Percentiles rank a stretch among this genome's conserved stretches.
Conservation (phyloP, 352 stramenopile species). For the Aphanomyces astaci region DNA sequence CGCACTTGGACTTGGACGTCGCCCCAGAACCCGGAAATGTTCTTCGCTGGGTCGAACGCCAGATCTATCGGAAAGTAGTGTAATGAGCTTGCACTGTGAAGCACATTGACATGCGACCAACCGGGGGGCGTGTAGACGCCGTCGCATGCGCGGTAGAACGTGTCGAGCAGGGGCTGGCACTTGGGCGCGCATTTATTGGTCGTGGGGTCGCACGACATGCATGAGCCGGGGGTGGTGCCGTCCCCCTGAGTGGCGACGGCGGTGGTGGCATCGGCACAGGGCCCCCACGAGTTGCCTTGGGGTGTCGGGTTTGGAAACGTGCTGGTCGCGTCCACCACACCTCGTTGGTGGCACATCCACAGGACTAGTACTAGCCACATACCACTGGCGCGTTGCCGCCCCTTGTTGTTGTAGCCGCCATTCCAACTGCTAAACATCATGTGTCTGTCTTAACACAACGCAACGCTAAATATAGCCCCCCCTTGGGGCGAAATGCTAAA, state of each 20-base stretch:
- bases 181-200: slow-evolving; percentile 47
- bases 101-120: too few relatives aligned
- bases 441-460: too few relatives aligned
- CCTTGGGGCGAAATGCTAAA: too few relatives aligned
- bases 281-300: slow-evolving; percentile 50
- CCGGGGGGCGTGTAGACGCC: slow-evolving; percentile 45
- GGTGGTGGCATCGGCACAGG: slow-evolving; percentile 40
- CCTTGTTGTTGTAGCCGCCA: too few relatives aligned
- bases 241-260: slow-evolving; percentile 50
- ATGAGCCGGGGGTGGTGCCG: slow-evolving; percentile 54
- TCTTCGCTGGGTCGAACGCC: slow-evolving; percentile 51
- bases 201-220: slow-evolving; percentile 47
- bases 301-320: slow-evolving; percentile 48
- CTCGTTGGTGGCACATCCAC: slow-evolving; percentile 4
- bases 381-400: too few relatives aligned
- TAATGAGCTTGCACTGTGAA: neutral
- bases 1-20: slow-evolving; percentile 47
- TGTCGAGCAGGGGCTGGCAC: slow-evolving; percentile 62
- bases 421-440: too few relatives aligned
- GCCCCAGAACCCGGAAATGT: slow-evolving; percentile 54
- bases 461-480: too few relatives aligned
- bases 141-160: slow-evolving; percentile 58
- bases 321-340: slow-evolving; percentile 27
- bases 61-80: slow-evolving; percentile 23
- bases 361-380: neutral